phyloP scores from a whole-genome alignment of 2,329 filamentous ascomycete species.

The Sporothrix globosa region DNA sequence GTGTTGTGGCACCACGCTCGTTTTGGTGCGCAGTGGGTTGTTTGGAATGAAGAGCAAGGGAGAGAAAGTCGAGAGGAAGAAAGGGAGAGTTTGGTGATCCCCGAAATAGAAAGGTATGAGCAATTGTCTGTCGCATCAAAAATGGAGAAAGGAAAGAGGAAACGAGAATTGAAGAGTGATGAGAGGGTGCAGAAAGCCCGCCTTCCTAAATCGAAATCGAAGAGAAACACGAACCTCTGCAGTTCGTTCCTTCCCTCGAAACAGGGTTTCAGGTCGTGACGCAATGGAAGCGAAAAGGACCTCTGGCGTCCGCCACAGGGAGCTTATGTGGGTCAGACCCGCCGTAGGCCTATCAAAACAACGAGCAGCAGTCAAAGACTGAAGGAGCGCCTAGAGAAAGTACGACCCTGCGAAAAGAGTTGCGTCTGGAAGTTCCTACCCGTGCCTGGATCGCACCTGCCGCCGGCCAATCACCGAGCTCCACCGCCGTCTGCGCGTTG shows the following conservation, averaged over 20 bases:
- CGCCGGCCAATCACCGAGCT: constrained; percentile 32
- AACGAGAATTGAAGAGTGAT: background rate
- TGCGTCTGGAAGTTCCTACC: background rate
- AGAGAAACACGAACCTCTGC: background rate
- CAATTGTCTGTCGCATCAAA: background rate
- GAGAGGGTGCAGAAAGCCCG: background rate
- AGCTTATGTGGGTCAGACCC: constrained; percentile 34
- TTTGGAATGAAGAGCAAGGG: constrained; percentile 23
- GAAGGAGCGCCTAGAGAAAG: background rate
- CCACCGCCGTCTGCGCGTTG: background rate
- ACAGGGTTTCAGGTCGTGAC: constrained; percentile 34
- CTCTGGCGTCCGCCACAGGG: background rate
- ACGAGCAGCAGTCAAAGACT: background rate
- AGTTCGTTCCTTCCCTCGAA: constrained; percentile 27
- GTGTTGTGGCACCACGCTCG: background rate
- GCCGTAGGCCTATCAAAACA: background rate
- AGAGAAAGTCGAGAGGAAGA: background rate
- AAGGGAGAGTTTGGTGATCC: background rate
- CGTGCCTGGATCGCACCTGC: constrained; percentile 4
- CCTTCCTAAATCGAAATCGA: constrained; percentile 20
- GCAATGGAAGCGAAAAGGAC: constrained; percentile 30
- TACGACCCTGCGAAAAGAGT: background rate
- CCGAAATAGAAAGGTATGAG: background rate
- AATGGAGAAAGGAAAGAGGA: constrained; percentile 16
- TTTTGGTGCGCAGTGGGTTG: background rate